These are phyloP conservation scores for Phytopythium helicoides DNA, from an alignment of 352 stramenopile species.

Conservation along the genomic window DNA sequence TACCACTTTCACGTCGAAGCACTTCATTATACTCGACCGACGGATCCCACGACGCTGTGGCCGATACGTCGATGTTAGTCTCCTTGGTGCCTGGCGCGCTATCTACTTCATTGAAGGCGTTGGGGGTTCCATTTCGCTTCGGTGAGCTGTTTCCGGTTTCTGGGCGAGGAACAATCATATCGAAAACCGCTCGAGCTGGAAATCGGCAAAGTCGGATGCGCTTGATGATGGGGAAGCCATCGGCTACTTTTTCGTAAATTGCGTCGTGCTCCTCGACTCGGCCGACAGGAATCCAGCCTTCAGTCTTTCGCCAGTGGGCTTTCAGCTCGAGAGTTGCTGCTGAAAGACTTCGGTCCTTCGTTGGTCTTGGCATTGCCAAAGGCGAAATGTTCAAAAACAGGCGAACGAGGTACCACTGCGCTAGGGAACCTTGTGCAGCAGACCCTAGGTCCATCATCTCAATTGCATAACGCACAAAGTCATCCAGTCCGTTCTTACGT, in stretches of 20 bases:
- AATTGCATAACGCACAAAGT: slow-evolving; percentile 57
- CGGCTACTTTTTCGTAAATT: slow-evolving; percentile 48
- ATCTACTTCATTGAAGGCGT: not conserved
- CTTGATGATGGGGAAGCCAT: slow-evolving; percentile 72
- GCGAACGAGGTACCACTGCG: slow-evolving; percentile 67
- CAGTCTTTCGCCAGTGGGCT: slow-evolving; percentile 30
- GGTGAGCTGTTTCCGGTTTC: slow-evolving; percentile 4
- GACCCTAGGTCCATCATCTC: slow-evolving; percentile 57
- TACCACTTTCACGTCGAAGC: slow-evolving; percentile 39
- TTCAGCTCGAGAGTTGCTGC: slow-evolving; percentile 54
- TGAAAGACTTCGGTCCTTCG: slow-evolving; percentile 53
- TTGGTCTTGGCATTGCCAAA: slow-evolving; percentile 16
- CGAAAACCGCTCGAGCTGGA: slow-evolving; percentile 66
- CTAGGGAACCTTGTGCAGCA: slow-evolving; percentile 38
- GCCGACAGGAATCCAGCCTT: slow-evolving; percentile 33
- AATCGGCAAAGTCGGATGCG: slow-evolving; percentile 56
- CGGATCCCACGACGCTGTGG: slow-evolving; percentile 21
- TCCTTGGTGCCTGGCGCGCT: not conserved
- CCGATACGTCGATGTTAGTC: too few relatives aligned
- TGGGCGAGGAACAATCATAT: slow-evolving; percentile 40
- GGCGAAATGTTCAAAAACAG: slow-evolving; percentile 62
- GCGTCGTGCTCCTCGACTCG: slow-evolving; percentile 40
- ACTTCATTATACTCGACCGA: slow-evolving; percentile 51
- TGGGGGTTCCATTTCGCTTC: not conserved
- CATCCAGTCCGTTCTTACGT: slow-evolving; percentile 62